Base-by-base conservation (phyloP, 2,329 filamentous ascomycete species). In the Hypoxylon sp. region DNA sequence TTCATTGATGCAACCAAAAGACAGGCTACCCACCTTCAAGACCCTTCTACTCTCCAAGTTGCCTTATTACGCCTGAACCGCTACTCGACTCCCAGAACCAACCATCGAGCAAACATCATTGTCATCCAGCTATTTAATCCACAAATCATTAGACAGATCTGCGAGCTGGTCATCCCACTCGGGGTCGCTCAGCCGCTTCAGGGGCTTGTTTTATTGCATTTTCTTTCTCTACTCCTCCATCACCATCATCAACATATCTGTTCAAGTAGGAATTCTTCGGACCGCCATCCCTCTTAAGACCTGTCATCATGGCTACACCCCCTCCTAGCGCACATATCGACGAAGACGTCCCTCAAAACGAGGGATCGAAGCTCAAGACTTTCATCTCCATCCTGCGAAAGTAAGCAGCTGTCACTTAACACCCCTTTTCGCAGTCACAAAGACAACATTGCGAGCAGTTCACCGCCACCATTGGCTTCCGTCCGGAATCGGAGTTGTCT, bases 361-460 rank as follows among this genome's bases (percentile, higher is more conserved):
- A 98, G 63, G 89, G 88, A 71, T 95, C 92, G 71, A 97, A 97
- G 84, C 83, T 98, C 75, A 91, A 89, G 81, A 96, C 93, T 1
- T 97, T 98, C 76, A 80, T 97, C 67, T 88, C 90, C 57, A 97
- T 97, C 72, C 81, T 98, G 76, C 90, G 91, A 81, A 97, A 92
- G 93, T 97, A 85, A 82, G 89, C 79, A n/a, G n/a, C 32, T 46
- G 5, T 30, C 34, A 9, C 19, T 45, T 37, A 25, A 16, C 53
- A 39, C 47, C 23, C 50, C 41, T 30, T 52, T 50, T 56, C 12
- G 23, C 34, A 45, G 21, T 43, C 12, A 12, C 9, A 16, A 16
- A 45, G 41, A 6, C 41, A 34, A 12, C 2, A 50, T n/a, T 25
- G 37, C 19, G 2, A 12, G 37, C 1, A 63, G 61, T 54, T 69